Percentiles rank a stretch among this genome's conserved stretches.
Conservation (phyloP, 2,329 filamentous ascomycete genomes). For the Gyromitra esculenta region DNA sequence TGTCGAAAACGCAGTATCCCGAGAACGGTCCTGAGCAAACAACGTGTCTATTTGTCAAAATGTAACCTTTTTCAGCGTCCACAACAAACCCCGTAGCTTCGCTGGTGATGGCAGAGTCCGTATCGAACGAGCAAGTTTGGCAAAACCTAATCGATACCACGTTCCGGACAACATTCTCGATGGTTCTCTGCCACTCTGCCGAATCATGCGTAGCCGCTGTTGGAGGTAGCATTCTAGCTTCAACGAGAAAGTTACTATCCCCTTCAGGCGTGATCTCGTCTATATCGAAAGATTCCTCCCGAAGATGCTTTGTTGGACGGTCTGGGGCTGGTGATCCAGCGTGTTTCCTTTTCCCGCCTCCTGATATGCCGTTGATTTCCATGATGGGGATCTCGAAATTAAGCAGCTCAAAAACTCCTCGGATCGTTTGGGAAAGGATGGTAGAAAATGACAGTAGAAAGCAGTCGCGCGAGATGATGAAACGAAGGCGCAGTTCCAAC, state of each 20-base stretch:
- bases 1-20: conserved; percentile 98
- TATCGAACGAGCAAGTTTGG: conserved; percentile 97
- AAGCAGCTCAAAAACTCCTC: conserved; percentile 7
- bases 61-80: conserved; percentile 89
- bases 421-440: background rate
- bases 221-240: conserved; percentile 55
- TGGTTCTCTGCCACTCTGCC: conserved; percentile 93
- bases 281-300: conserved; percentile 55
- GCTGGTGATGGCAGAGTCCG: conserved; percentile 90
- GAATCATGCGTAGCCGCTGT: conserved; percentile 69
- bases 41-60: conserved; percentile 89
- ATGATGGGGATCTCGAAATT: conserved; percentile 46
- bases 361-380: conserved; percentile 54
- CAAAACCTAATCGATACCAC: conserved; percentile 99
- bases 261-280: conserved; percentile 54
- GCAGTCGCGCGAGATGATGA: conserved; percentile 28
- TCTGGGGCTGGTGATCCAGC: conserved; percentile 55
- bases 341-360: conserved; percentile 56
- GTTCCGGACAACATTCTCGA: conserved; percentile 91
- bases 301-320: conserved; percentile 56
- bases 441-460: conserved; percentile 19
- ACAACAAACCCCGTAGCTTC: conserved; percentile 98
- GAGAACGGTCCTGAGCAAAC: conserved; percentile 96
- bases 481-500: conserved; percentile 28
- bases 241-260: conserved; percentile 50